A percentile compares a stretch with the other conserved stretches of the same genome.
phyloP scores from a whole-genome alignment of 345 rosid genomes.

The Acer yangbiense region DNA sequence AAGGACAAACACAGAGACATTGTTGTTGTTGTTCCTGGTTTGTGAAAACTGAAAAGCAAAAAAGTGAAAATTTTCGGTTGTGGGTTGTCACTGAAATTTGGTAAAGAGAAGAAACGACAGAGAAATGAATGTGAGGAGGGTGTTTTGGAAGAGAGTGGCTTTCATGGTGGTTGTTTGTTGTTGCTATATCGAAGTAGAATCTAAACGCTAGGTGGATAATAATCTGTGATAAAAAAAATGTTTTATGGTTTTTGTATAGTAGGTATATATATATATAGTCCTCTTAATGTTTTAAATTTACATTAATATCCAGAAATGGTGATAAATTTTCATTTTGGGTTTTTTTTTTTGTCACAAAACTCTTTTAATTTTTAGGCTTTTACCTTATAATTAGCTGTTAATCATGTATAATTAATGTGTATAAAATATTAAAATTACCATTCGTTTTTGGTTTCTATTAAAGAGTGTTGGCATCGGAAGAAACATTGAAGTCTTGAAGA shows the following conservation, averaged over 20 bases:
- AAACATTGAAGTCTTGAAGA: background rate
- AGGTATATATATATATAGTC: background rate
- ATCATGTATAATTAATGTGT: too few species aligned
- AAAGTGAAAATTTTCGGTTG: background rate
- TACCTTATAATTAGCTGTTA: too few species aligned
- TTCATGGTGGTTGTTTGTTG: slow-evolving; percentile 10
- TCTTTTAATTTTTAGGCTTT: too few species aligned
- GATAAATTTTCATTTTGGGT: background rate
- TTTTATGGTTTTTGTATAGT: background rate
- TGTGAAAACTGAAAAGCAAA: background rate
- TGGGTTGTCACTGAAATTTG: background rate
- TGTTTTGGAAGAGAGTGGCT: background rate
- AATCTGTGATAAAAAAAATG: background rate
- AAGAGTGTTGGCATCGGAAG: too few species aligned
- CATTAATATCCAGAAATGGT: too few species aligned
- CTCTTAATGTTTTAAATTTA: background rate
- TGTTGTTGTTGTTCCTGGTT: background rate
- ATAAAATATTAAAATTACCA: too few species aligned
- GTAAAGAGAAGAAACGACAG: background rate
- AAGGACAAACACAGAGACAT: slow-evolving; percentile 56
- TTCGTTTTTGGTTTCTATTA: too few species aligned
- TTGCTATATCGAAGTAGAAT: slow-evolving; percentile 20
- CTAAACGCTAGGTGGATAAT: slow-evolving; percentile 28
- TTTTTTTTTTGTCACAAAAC: too few species aligned
- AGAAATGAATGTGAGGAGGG: slow-evolving; percentile 4